Evolutionary conservation across 2,329 filamentous ascomycete genomes (phyloP).

Genomic region (Tolypocladium tundrense): DNA sequence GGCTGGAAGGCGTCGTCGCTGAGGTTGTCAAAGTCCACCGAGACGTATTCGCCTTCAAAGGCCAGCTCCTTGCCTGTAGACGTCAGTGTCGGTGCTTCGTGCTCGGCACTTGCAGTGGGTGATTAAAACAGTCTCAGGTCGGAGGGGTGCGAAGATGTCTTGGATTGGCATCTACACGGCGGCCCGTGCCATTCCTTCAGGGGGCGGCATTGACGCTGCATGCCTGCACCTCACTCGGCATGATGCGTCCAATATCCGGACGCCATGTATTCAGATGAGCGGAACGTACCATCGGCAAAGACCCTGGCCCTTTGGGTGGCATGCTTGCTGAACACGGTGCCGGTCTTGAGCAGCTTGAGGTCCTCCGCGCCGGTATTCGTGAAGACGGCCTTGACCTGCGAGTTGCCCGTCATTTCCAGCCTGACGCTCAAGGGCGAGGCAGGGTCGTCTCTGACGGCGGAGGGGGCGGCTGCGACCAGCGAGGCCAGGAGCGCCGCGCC

Average conservation of each 20-base stretch:
- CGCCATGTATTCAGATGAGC: no score
- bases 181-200: no score
- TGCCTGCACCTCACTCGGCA: no score
- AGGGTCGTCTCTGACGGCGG: conserved; percentile 12
- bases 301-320: conserved; percentile 42
- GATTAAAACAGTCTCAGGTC: no score
- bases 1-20: conserved; percentile 37
- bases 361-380: conserved; percentile 39
- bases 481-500: conserved; percentile 23
- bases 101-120: no score
- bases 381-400: conserved; percentile 39
- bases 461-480: conserved; percentile 23
- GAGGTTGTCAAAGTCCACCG: conserved; percentile 33
- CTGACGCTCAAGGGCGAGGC: conserved; percentile 30
- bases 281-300: conserved; percentile 31
- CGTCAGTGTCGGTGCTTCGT: no score
- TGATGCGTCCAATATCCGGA: no score
- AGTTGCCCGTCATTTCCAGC: conserved; percentile 37
- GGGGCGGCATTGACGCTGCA: no score
- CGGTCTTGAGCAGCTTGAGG: conserved; percentile 41
- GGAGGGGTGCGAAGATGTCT: not conserved
- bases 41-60: conserved; percentile 44
- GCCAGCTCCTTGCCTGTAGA: conserved; percentile 25
- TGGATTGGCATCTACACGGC: no score
- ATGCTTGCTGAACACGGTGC: conserved; percentile 40